Evolutionary conservation across 2,329 filamentous ascomycete species (phyloP), one percentile per base, ranked within the genome.

Genomic region (Ceratocystis lukuohia): DNA sequence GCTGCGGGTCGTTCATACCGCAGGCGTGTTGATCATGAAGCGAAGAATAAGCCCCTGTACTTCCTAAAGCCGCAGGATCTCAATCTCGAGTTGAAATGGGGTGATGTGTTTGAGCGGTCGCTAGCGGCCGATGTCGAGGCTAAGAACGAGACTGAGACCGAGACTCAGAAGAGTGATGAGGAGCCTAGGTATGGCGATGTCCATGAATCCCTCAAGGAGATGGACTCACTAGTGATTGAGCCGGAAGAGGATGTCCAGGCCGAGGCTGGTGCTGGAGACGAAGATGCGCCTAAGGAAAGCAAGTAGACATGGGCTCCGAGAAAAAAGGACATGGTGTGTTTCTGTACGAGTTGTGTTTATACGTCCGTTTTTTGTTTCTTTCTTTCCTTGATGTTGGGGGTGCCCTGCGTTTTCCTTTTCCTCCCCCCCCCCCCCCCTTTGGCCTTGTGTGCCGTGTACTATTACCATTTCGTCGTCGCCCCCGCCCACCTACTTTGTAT

Each of bases 1-100:
- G 70, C 77, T 12, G 72, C 77, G 64, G 90, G 91, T 6, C 80
- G 82, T 56, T 68, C 73, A 62, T 88, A 82, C 74, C 82, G 90
- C 67, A 71, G 78, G 65, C 68, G 75, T 69, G 77, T 86, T 72
- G 81, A 85, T 66, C 71, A 78, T 71, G 71, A 79, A 37, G 82
- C 86, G 66, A 74, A 78, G 67, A 72, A 74, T 59, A 71, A 75
- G 25, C 79, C 79, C 0, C 71, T 83, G 12, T 76, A 79, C 53
- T 76, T 84, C 56, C 75, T 68, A 15, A 48, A 66, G 41, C 45
- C 64, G 3, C 25, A 82, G 25, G 81, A 80, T 70, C 70, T 74
- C 37, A 70, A 75, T n/a, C 69, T 71, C 45, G 71, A 74, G 17
- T 69, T 75, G 41, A 65, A 69, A 1, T 78, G 71, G 70, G 65